phyloP scores from a whole-genome alignment of 305 asterid species.

The Lippia alba region DNA sequence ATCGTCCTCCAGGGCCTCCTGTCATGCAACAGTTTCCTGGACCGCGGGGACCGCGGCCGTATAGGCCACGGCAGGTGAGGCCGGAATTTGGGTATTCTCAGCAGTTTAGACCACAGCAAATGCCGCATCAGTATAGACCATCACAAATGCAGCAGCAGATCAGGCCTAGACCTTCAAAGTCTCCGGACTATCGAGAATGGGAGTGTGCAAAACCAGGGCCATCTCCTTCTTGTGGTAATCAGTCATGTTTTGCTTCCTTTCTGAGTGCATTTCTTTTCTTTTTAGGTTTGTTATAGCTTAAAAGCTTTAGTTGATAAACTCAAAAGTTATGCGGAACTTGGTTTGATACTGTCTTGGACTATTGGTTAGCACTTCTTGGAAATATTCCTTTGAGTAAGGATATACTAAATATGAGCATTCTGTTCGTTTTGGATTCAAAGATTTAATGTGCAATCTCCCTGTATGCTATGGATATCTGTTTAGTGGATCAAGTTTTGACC shows the following conservation, averaged over 20 bases:
- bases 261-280: background rate
- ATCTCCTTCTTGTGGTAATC: slow-evolving; percentile 66
- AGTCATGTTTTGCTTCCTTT: slow-evolving; percentile 3
- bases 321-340: slow-evolving; percentile 14
- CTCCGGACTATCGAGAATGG: slow-evolving; percentile 83
- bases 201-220: slow-evolving; percentile 64
- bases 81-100: slow-evolving; percentile 44
- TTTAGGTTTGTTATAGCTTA: background rate
- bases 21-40: slow-evolving; percentile 30
- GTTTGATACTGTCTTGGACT: slow-evolving; percentile 12
- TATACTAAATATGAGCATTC: background rate
- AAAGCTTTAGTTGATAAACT: slow-evolving; percentile 6
- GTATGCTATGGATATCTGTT: background rate
- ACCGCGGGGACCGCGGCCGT: slow-evolving; percentile 40
- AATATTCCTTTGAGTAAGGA: background rate
- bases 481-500: slow-evolving; percentile 13
- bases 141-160: slow-evolving; percentile 53
- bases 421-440: background rate
- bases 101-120: slow-evolving; percentile 58
- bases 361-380: background rate
- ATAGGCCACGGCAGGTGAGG: slow-evolving; percentile 34
- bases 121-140: slow-evolving; percentile 56
- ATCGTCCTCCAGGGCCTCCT: slow-evolving; percentile 31
- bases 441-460: background rate
- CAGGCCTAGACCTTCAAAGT: slow-evolving; percentile 64